phyloP scores from a whole-genome alignment of 306 rosid genomes.

The Abrus pulchellus region DNA sequence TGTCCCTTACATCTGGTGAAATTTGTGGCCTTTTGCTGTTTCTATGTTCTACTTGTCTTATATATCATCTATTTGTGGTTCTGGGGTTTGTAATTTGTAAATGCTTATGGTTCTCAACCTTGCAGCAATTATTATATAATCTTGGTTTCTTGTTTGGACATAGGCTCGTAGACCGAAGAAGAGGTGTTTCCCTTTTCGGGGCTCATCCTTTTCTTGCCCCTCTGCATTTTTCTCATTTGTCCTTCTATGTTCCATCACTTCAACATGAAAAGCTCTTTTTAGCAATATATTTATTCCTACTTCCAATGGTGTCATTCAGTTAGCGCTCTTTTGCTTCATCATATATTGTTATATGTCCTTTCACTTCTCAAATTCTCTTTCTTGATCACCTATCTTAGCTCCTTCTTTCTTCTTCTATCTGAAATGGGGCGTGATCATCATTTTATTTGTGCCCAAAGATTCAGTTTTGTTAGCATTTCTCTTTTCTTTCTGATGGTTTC shows the following conservation, averaged over 20 bases:
- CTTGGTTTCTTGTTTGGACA: slow-evolving; percentile 48
- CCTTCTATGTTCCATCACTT: slow-evolving; percentile 81
- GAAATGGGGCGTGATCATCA: slow-evolving; percentile 58
- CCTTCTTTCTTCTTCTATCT: slow-evolving; percentile 9
- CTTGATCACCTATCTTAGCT: slow-evolving; percentile 37
- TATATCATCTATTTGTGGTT: slow-evolving; percentile 46
- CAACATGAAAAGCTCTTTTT: slow-evolving; percentile 42
- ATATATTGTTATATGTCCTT: slow-evolving; percentile 31
- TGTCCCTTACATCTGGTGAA: slow-evolving; percentile 46
- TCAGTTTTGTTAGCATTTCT: slow-evolving; percentile 48
- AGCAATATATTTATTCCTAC: slow-evolving; percentile 32
- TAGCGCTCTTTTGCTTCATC: slow-evolving; percentile 37
- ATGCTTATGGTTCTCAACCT: slow-evolving; percentile 43
- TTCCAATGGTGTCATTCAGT: slow-evolving; percentile 44
- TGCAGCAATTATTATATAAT: slow-evolving; percentile 46
- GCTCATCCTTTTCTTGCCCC: slow-evolving; percentile 54
- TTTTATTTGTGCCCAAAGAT: slow-evolving; percentile 46
- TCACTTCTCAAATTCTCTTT: slow-evolving; percentile 28
- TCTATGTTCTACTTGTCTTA: slow-evolving; percentile 57
- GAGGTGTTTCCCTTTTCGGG: slow-evolving; percentile 59
- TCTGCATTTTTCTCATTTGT: slow-evolving; percentile 73
- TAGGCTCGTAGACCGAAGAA: slow-evolving; percentile 64
- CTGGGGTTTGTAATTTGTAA: slow-evolving; percentile 14
- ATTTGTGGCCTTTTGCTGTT: slow-evolving; percentile 55
- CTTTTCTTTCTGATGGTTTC: slow-evolving; percentile 65